Evolutionary conservation across 192 early-diverging fungal species (phyloP).

Genomic region (Mortierella alpina): DNA sequence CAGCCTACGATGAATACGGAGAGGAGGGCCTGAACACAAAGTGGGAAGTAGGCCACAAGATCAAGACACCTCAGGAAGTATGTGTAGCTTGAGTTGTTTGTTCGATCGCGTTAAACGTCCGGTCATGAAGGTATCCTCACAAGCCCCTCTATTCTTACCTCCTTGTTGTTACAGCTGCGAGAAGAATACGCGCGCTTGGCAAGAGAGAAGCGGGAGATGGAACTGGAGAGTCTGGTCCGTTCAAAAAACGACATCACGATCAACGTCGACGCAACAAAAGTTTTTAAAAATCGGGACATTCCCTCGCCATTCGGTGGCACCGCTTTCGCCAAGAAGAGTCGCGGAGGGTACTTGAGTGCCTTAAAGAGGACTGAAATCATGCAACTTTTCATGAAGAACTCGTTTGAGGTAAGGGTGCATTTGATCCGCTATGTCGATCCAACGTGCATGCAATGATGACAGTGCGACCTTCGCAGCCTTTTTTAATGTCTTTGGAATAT

Average conservation of each 20-base stretch:
- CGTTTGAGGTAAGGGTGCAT: slow-evolving; percentile 63
- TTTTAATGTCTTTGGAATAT: background rate
- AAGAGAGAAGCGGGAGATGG: slow-evolving; percentile 66
- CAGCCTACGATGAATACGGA: slow-evolving; percentile 94
- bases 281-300: slow-evolving; percentile 62
- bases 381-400: slow-evolving; percentile 69
- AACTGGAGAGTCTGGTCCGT: slow-evolving; percentile 73
- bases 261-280: slow-evolving; percentile 60
- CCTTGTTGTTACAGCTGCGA: slow-evolving; percentile 60
- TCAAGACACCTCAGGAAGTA: slow-evolving; percentile 76
- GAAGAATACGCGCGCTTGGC: slow-evolving; percentile 74
- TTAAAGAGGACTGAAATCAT: slow-evolving; percentile 56
- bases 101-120: background rate
- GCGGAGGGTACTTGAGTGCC: slow-evolving; percentile 19
- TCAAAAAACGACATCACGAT: slow-evolving; percentile 69
- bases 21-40: slow-evolving; percentile 81
- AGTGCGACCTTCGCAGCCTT: background rate
- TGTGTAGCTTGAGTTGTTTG: background rate
- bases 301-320: slow-evolving; percentile 56
- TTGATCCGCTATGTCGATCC: background rate
- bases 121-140: background rate
- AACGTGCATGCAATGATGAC: background rate
- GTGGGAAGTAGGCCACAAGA: slow-evolving; percentile 71
- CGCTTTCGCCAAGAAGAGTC: slow-evolving; percentile 28
- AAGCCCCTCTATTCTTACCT: background rate